These are phyloP conservation scores for Blastobotrys aristatus DNA, from an alignment of 1,139 yeast species.

Conservation along the genomic window DNA sequence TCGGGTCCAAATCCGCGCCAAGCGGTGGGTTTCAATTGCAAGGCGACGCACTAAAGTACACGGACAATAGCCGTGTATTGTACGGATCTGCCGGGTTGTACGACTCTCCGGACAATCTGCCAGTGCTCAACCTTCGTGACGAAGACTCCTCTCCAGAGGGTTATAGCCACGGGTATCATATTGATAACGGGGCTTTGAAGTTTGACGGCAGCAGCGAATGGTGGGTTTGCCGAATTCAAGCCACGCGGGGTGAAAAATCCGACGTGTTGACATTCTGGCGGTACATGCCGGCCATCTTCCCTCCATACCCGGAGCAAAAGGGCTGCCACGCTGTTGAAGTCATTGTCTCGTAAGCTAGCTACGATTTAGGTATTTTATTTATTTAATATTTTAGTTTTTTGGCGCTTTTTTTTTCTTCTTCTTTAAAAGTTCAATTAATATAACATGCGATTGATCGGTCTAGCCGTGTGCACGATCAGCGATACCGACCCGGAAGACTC, in stretches of 20 bases:
- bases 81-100: background rate
- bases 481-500: too few species aligned
- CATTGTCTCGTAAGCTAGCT: background rate
- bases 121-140: background rate
- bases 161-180: background rate
- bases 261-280: background rate
- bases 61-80: background rate
- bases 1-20: background rate
- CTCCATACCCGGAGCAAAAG: background rate
- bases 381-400: background rate
- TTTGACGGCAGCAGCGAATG: background rate
- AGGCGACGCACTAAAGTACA: background rate
- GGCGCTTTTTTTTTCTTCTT: background rate
- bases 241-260: background rate
- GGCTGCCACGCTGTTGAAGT: background rate
- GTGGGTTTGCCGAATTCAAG: background rate
- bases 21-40: background rate
- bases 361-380: too few species aligned
- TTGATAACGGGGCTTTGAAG: background rate
- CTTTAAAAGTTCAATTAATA: background rate
- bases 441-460: too few species aligned
- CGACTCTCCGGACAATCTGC: background rate
- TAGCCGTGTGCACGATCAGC: too few species aligned
- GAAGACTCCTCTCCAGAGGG: background rate
- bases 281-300: background rate